Percentiles rank a stretch among this genome's conserved stretches.
These are phyloP conservation scores for Candida schatavii DNA, from an alignment of 805 yeast species.

Conservation along the genomic window DNA sequence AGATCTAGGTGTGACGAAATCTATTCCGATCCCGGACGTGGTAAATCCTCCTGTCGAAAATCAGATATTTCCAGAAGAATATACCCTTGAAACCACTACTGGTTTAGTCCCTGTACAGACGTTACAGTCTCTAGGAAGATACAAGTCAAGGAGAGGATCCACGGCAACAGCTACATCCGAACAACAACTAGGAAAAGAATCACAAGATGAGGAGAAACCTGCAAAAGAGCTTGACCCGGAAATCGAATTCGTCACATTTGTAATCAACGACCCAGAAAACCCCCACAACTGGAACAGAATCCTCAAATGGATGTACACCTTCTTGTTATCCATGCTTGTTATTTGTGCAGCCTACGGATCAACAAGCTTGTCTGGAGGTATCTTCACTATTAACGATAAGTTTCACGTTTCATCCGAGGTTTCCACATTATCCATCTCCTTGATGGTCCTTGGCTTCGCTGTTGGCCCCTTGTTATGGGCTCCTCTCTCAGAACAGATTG, in stretches of 20 bases:
- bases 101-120: conserved; percentile 84
- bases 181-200: conserved; percentile 1
- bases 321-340: conserved; percentile 66
- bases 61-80: conserved; percentile 91
- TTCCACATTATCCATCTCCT: conserved; percentile 72
- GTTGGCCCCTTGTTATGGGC: conserved; percentile 90
- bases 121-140: conserved; percentile 64
- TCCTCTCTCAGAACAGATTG: conserved; percentile 81
- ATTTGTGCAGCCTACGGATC: conserved; percentile 93
- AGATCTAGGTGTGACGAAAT: conserved; percentile 58
- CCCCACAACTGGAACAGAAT: conserved; percentile 78
- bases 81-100: conserved; percentile 81
- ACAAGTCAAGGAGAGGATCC: conserved; percentile 6
- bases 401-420: conserved; percentile 76
- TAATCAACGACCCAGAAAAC: conserved; percentile 77
- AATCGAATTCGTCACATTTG: conserved; percentile 81
- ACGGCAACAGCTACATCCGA: conserved; percentile 13
- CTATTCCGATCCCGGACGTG: conserved; percentile 53
- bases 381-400: conserved; percentile 61
- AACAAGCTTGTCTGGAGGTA: conserved; percentile 84
- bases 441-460: conserved; percentile 87
- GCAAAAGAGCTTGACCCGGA: conserved; percentile 51
- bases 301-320: conserved; percentile 64
- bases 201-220: conserved; percentile 5
- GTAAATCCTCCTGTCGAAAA: conserved; percentile 44